A percentile compares a stretch with the other conserved stretches of the same genome.
phyloP scores from a whole-genome alignment of 306 rosid species.

The Castanea mollissima region DNA sequence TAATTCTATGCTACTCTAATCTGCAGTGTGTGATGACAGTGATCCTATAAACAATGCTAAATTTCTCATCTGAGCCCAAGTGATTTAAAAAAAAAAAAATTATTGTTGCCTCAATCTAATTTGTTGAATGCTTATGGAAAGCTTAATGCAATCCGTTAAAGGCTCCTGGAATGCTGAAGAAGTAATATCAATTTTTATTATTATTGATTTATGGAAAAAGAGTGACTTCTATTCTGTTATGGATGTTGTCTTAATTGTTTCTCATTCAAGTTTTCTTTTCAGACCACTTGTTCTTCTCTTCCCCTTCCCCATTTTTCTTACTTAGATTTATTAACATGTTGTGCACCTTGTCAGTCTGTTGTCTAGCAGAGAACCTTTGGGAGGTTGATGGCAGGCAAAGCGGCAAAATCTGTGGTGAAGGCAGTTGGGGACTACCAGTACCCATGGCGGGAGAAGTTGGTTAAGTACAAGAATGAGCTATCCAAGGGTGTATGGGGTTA shows the following conservation, averaged over 20 bases:
- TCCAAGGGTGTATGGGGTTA: constrained; percentile 87
- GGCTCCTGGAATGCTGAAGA: not conserved
- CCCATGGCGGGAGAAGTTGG: constrained; percentile 76
- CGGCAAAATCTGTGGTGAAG: constrained; percentile 49
- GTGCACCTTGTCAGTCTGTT: not conserved
- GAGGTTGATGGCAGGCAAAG: constrained; percentile 59
- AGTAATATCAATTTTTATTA: not conserved
- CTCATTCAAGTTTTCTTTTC: not conserved
- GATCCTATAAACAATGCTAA: not conserved
- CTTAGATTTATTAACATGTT: not conserved
- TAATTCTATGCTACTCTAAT: not conserved
- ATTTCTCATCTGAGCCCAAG: not conserved
- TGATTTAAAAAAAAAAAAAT: too few relatives aligned
- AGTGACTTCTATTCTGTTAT: not conserved
- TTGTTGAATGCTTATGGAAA: not conserved
- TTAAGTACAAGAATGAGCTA: constrained; percentile 58
- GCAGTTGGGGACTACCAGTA: constrained; percentile 62
- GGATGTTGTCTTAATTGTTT: not conserved
- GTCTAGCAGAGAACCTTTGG: constrained; percentile 21
- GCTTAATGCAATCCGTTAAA: not conserved
- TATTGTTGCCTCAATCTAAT: too few relatives aligned
- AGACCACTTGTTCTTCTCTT: not conserved
- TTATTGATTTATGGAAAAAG: not conserved
- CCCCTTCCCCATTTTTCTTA: not conserved
- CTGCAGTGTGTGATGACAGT: not conserved